Percentiles rank a stretch among this genome's conserved stretches.
phyloP scores from a whole-genome alignment of 352 stramenopile species.

The Thraustochytrium sp. region DNA sequence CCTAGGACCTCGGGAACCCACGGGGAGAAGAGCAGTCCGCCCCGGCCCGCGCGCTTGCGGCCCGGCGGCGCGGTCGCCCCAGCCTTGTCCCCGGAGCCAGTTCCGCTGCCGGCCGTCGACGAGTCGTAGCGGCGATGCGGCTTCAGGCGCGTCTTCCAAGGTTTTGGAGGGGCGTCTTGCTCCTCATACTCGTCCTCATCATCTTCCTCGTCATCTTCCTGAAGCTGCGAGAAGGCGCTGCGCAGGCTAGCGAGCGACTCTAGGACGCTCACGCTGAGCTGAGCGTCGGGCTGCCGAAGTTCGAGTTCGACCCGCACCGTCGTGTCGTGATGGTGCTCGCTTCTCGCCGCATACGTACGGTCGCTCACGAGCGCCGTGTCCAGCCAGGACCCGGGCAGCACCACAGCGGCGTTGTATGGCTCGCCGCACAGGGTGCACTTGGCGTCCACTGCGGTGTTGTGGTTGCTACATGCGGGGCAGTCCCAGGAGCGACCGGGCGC shows the following conservation, averaged over 20 bases:
- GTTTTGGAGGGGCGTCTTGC: too few species aligned
- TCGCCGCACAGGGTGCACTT: not conserved
- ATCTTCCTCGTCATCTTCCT: slow-evolving; percentile 21
- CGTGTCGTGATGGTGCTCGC: slow-evolving; percentile 20
- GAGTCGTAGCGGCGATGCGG: too few species aligned
- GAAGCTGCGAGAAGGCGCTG: not conserved
- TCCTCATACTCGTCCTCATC: not conserved
- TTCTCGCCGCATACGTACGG: not conserved
- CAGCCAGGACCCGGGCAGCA: not conserved
- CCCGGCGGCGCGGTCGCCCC: not conserved
- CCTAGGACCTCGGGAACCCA: not conserved
- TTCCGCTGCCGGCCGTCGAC: too few species aligned
- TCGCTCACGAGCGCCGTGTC: not conserved
- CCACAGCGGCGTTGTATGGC: not conserved
- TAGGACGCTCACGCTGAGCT: not conserved
- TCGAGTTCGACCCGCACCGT: not conserved
- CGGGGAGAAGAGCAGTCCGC: not conserved
- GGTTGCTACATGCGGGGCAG: not conserved
- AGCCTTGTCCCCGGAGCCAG: too few species aligned
- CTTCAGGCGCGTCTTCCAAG: too few species aligned
- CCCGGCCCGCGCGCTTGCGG: not conserved
- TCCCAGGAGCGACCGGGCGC: not conserved
- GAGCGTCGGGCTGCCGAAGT: not conserved
- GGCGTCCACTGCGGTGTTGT: not conserved
- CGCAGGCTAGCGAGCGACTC: slow-evolving; percentile 5